Evolutionary conservation across 2,329 filamentous ascomycete species (phyloP).

Genomic region (Chrysosporium keratinophilum): DNA sequence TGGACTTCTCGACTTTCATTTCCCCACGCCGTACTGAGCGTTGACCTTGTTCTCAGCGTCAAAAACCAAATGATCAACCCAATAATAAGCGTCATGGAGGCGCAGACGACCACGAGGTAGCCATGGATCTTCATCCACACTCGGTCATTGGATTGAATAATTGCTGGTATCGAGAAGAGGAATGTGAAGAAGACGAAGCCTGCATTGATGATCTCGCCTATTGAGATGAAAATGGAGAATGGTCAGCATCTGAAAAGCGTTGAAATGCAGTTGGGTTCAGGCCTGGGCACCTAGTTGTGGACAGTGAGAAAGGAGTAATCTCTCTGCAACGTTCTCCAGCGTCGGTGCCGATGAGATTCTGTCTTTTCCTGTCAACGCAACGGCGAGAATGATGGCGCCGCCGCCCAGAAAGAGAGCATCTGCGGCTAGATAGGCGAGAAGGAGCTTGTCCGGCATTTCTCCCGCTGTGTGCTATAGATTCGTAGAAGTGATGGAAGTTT

Average conservation of each 20-base stretch:
- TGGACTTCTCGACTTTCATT: conserved; percentile 49
- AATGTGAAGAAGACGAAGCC: conserved; percentile 63
- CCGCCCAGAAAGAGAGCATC: conserved; percentile 45
- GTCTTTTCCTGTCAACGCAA: conserved; percentile 42
- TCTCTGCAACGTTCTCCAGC: conserved; percentile 40
- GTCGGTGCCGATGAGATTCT: conserved; percentile 36
- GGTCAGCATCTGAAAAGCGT: background rate
- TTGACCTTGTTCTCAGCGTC: conserved; percentile 57
- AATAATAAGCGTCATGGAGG: conserved; percentile 54
- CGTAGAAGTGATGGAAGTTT: background rate
- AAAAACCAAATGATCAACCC: conserved; percentile 62
- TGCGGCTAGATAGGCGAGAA: conserved; percentile 42
- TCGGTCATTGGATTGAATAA: conserved; percentile 55
- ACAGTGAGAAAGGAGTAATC: conserved; percentile 43
- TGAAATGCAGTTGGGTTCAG: background rate
- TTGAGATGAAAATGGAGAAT: conserved; percentile 1
- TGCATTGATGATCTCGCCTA: conserved; percentile 61
- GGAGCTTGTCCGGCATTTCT: conserved; percentile 43
- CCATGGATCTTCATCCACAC: conserved; percentile 61
- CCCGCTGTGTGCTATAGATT: background rate
- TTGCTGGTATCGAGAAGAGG: conserved; percentile 57
- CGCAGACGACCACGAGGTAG: conserved; percentile 53
- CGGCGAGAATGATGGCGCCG: conserved; percentile 44
- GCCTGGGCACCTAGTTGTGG: conserved; percentile 43
- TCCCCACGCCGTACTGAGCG: conserved; percentile 53